These are phyloP conservation scores for Anisogramma anomala DNA, from an alignment of 2,329 filamentous ascomycete genomes.

Conservation along the genomic window DNA sequence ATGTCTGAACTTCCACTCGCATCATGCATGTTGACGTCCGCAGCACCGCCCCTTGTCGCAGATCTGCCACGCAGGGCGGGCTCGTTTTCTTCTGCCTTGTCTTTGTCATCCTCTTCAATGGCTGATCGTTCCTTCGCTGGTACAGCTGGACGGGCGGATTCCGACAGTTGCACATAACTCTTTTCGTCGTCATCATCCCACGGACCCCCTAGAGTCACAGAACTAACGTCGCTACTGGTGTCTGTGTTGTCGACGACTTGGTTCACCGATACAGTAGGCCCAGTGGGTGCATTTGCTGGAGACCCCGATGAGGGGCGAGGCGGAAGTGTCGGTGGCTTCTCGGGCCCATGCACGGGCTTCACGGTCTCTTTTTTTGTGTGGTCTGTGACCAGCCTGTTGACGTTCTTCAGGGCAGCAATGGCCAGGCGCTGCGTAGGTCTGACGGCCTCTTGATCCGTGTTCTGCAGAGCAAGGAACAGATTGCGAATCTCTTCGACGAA, in stretches of 20 bases:
- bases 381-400: constrained; percentile 19
- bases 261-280: constrained; percentile 17
- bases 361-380: constrained; percentile 9
- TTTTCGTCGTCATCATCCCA: constrained; percentile 25
- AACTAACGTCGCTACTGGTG: constrained; percentile 36
- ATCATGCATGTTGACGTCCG: constrained; percentile 13
- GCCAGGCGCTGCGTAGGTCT: constrained; percentile 67
- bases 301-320: constrained; percentile 33
- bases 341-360: constrained; percentile 8
- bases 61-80: neutral
- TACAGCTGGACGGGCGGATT: constrained; percentile 6
- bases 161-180: constrained; percentile 24
- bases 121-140: constrained; percentile 19
- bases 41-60: constrained; percentile 4
- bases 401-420: constrained; percentile 55
- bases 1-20: constrained; percentile 16
- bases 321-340: constrained; percentile 34
- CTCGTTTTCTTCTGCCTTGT: neutral
- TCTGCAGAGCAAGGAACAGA: constrained; percentile 61
- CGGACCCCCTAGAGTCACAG: constrained; percentile 40
- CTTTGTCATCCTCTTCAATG: constrained; percentile 14
- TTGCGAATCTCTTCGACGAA: constrained; percentile 62
- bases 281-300: constrained; percentile 16
- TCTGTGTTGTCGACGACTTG: constrained; percentile 25
- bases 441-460: constrained; percentile 48